phyloP scores from a whole-genome alignment of 805 yeast genomes.

The Yarrowia sp. region DNA sequence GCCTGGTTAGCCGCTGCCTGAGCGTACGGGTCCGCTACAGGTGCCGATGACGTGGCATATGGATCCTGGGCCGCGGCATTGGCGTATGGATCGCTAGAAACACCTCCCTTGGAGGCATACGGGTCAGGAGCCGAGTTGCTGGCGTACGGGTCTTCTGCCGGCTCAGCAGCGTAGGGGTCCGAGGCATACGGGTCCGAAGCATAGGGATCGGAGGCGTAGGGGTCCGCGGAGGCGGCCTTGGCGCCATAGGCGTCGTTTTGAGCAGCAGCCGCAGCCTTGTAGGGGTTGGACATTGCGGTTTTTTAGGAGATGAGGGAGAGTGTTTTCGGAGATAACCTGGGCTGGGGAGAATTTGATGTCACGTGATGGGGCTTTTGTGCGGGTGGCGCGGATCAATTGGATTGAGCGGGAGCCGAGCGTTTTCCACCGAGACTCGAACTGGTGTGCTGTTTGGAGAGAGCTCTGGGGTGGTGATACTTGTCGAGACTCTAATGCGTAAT shows the following conservation, averaged over 20 bases:
- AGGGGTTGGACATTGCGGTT: slow-evolving; percentile 34
- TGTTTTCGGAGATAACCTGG: too few relatives aligned
- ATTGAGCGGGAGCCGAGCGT: too few relatives aligned
- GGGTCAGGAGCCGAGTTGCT: not conserved
- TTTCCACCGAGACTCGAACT: too few relatives aligned
- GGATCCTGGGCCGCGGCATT: not conserved
- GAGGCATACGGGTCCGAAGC: slow-evolving; percentile 14
- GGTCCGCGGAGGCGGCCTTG: slow-evolving; percentile 12
- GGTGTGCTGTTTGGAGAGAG: too few relatives aligned
- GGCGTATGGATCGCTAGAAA: too few relatives aligned
- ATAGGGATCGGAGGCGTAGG: slow-evolving; percentile 23
- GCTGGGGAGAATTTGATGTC: too few relatives aligned
- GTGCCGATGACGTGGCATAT: not conserved
- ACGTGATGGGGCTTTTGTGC: not conserved
- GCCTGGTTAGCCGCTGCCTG: slow-evolving; percentile 6
- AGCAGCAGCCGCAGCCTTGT: slow-evolving; percentile 38
- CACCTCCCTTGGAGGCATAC: not conserved
- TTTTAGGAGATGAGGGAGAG: too few relatives aligned
- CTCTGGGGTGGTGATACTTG: too few relatives aligned
- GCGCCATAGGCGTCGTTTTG: slow-evolving; percentile 33
- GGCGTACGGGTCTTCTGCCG: slow-evolving; percentile 14
- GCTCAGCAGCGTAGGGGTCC: slow-evolving; percentile 6
- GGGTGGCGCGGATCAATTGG: too few relatives aligned
- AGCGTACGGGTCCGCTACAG: slow-evolving; percentile 4
- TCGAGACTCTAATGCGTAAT: not conserved